These are phyloP conservation scores for Coriolopsis trogii DNA, from an alignment of 1,284 basidiomycete species.

Conservation along the genomic window DNA sequence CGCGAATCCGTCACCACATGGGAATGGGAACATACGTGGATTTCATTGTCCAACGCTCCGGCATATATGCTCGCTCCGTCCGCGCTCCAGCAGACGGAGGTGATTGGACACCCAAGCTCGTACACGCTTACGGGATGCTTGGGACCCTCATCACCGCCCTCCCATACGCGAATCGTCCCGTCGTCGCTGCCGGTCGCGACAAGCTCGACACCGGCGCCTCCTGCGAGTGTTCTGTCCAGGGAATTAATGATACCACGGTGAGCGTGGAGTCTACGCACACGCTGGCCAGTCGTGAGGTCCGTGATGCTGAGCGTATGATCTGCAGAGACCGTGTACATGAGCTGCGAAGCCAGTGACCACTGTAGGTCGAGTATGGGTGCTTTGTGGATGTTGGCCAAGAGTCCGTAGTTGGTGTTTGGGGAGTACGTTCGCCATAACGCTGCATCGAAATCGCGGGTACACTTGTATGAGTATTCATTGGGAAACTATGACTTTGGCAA, in stretches of 20 bases:
- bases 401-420: constrained; percentile 82
- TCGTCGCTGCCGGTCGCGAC: constrained; percentile 88
- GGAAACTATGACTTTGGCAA: too few relatives aligned
- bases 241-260: constrained; percentile 89
- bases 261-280: constrained; percentile 74
- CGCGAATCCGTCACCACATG: constrained; percentile 2
- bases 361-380: constrained; percentile 81
- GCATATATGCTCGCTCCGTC: constrained; percentile 87
- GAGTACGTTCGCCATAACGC: constrained; percentile 82
- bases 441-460: constrained; percentile 31
- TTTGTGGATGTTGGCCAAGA: constrained; percentile 74
- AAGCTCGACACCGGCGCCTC: constrained; percentile 81
- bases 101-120: constrained; percentile 86
- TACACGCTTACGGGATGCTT: constrained; percentile 82
- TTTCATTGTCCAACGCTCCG: constrained; percentile 92
- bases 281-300: constrained; percentile 79
- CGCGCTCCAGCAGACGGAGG: constrained; percentile 89
- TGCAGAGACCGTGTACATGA: constrained; percentile 81
- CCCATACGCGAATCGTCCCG: constrained; percentile 88
- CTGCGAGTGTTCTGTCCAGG: constrained; percentile 81
- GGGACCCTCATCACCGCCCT: constrained; percentile 73
- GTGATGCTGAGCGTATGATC: constrained; percentile 80
- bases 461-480: neutral
- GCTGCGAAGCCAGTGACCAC: constrained; percentile 74
- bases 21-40: constrained; percentile 67